Conservation (phyloP, 176 grass and related monocot species). For the Aegilops tauschii region DNA sequence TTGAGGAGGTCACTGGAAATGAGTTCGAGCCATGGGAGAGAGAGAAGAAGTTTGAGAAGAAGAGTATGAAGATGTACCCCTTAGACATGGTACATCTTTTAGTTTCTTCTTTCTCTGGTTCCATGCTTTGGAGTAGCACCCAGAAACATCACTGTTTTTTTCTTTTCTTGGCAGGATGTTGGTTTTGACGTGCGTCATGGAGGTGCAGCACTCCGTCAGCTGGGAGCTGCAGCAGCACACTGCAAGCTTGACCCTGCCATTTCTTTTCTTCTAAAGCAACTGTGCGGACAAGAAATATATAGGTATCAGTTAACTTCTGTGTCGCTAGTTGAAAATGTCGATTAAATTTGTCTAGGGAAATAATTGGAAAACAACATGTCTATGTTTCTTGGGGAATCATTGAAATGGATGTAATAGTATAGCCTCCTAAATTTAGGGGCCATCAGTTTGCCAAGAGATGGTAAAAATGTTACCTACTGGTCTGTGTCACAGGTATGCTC, state of each 20-base stretch:
- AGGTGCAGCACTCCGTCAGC: slow-evolving; percentile 45
- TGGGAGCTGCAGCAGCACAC: slow-evolving; percentile 55
- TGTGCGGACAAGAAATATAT: slow-evolving; percentile 93
- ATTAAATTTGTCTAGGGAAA: not conserved
- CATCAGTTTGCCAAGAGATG: not conserved
- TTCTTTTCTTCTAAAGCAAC: slow-evolving; percentile 59
- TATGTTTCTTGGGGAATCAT: not conserved
- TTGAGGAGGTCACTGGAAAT: slow-evolving; percentile 75
- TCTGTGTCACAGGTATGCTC: slow-evolving; percentile 57
- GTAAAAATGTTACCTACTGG: not conserved
- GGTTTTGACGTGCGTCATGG: slow-evolving; percentile 64
- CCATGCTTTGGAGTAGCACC: not conserved
- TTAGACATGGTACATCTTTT: slow-evolving; percentile 71
- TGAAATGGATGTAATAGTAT: not conserved
- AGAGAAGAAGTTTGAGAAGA: slow-evolving; percentile 79
- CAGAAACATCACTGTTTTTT: not conserved
- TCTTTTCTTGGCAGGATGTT: slow-evolving; percentile 40
- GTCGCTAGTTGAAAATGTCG: not conserved
- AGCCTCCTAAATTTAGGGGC: not conserved
- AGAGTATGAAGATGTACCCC: slow-evolving; percentile 66
- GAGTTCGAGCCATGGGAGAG: slow-evolving; percentile 86
- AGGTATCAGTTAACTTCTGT: slow-evolving; percentile 23
- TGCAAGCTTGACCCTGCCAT: slow-evolving; percentile 68
- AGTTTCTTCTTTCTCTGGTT: not conserved
- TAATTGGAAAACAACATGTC: not conserved